Conservation (phyloP, 257 asterid species). For the Hygrophila difformis region DNA sequence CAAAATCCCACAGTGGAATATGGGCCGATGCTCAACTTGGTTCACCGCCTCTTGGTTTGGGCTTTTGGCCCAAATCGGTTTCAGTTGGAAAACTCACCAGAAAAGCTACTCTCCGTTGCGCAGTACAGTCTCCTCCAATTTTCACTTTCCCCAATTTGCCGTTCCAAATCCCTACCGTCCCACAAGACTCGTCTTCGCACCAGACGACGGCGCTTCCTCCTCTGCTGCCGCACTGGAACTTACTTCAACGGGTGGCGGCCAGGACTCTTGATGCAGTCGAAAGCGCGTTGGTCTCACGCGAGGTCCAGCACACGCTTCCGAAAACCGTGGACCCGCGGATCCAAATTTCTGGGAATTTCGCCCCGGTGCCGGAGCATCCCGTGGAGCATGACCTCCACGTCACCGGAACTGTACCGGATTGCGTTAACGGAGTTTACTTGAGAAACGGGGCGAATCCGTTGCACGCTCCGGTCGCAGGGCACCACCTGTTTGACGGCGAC, state of each 20-base stretch:
- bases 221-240: slow-evolving; percentile 32
- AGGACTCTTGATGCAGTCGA: slow-evolving; percentile 34
- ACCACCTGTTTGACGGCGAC: slow-evolving; percentile 70
- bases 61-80: slow-evolving; percentile 12
- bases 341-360: slow-evolving; percentile 52
- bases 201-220: not conserved
- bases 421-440: slow-evolving; percentile 46
- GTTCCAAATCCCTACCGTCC: not conserved
- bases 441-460: slow-evolving; percentile 67
- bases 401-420: slow-evolving; percentile 39
- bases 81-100: slow-evolving; percentile 16
- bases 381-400: slow-evolving; percentile 33
- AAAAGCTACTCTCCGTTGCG: slow-evolving; percentile 17
- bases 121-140: slow-evolving; percentile 30
- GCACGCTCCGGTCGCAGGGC: slow-evolving; percentile 46
- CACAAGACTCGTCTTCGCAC: no score
- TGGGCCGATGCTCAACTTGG: slow-evolving; percentile 12
- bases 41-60: slow-evolving; percentile 3
- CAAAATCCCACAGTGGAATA: slow-evolving; percentile 8
- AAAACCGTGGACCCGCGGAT: slow-evolving; percentile 45
- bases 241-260: slow-evolving; percentile 37
- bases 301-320: slow-evolving; percentile 33
- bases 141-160: slow-evolving; percentile 28
- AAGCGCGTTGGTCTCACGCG: slow-evolving; percentile 34
- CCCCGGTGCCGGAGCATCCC: slow-evolving; percentile 55